Percentiles rank a stretch among this genome's conserved stretches.
phyloP scores from a whole-genome alignment of 192 early-diverging fungal genomes.

The Coemansia sp. region DNA sequence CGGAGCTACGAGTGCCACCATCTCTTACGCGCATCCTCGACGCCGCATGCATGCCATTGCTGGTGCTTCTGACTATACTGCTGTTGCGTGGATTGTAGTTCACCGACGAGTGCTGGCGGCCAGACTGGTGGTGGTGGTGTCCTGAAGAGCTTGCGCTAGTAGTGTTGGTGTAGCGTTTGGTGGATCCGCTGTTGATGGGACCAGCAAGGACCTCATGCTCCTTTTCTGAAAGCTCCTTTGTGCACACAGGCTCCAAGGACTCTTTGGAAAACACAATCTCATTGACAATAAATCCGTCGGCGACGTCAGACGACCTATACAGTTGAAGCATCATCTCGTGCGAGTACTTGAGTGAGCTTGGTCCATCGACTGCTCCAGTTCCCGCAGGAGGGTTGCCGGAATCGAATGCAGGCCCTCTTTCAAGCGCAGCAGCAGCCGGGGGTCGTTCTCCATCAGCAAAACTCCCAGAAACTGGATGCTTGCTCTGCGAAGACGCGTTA shows the following conservation, averaged over 20 bases:
- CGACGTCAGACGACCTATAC: slow-evolving; percentile 61
- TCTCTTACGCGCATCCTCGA: slow-evolving; percentile 11
- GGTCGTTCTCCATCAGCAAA: slow-evolving; percentile 12
- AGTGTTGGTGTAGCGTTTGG: slow-evolving; percentile 49
- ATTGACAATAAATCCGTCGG: slow-evolving; percentile 65
- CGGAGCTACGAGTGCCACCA: not conserved
- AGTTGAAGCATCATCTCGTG: slow-evolving; percentile 75
- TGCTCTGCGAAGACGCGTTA: slow-evolving; percentile 33
- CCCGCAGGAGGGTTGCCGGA: not conserved
- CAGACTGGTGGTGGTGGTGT: slow-evolving; percentile 7
- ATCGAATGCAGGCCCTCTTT: not conserved
- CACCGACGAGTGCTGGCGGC: slow-evolving; percentile 9
- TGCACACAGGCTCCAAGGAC: slow-evolving; percentile 61
- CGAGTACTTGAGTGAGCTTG: slow-evolving; percentile 68
- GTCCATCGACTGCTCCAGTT: slow-evolving; percentile 24
- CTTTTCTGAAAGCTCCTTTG: slow-evolving; percentile 58
- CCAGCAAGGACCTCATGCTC: slow-evolving; percentile 60
- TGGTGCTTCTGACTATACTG: slow-evolving; percentile 14
- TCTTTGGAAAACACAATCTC: slow-evolving; percentile 67
- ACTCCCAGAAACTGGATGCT: slow-evolving; percentile 9
- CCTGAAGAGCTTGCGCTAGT: slow-evolving; percentile 12
- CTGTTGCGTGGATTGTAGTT: slow-evolving; percentile 28
- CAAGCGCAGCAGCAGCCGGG: not conserved
- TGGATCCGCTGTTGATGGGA: slow-evolving; percentile 55
- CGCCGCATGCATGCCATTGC: slow-evolving; percentile 11